Percentiles rank a stretch among this genome's conserved stretches.
Conservation (phyloP, 73 alveolate species). For the Tetrahymena thermophila region DNA sequence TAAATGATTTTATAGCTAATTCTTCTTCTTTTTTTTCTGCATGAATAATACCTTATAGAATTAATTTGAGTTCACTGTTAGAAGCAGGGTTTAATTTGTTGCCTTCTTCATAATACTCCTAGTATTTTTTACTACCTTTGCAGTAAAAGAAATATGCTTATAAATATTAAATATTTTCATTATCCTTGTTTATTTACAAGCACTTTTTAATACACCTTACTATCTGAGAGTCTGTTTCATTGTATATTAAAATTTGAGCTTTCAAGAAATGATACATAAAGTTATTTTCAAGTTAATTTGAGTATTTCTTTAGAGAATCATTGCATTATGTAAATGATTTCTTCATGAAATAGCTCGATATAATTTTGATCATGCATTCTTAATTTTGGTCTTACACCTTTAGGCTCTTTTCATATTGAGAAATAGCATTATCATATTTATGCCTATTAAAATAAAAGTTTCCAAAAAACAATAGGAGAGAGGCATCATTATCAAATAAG, state of each 20-base stretch:
- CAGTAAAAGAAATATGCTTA: background rate
- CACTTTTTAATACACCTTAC: background rate
- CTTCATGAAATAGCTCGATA: background rate
- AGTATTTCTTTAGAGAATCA: background rate
- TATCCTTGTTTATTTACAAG: background rate
- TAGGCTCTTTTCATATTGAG: background rate
- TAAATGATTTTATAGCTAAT: background rate
- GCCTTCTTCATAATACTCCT: background rate
- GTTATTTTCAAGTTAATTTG: background rate
- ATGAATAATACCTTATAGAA: background rate
- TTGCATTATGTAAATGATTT: background rate
- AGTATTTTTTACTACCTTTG: background rate
- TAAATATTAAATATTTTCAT: background rate
- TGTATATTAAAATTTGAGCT: background rate
- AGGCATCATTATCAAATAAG: background rate
- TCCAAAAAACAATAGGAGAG: background rate
- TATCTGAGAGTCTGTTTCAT: background rate
- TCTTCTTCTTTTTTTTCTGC: background rate
- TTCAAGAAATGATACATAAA: background rate
- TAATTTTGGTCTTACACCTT: background rate
- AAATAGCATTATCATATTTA: background rate
- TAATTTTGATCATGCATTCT: background rate
- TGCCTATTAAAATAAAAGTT: background rate
- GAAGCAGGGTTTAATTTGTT: background rate
- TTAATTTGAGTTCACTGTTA: background rate